Percentiles rank a stretch among this genome's conserved stretches.
phyloP scores from a whole-genome alignment of 371 early-diverging fungal species.

The Parasitella parasitica region DNA sequence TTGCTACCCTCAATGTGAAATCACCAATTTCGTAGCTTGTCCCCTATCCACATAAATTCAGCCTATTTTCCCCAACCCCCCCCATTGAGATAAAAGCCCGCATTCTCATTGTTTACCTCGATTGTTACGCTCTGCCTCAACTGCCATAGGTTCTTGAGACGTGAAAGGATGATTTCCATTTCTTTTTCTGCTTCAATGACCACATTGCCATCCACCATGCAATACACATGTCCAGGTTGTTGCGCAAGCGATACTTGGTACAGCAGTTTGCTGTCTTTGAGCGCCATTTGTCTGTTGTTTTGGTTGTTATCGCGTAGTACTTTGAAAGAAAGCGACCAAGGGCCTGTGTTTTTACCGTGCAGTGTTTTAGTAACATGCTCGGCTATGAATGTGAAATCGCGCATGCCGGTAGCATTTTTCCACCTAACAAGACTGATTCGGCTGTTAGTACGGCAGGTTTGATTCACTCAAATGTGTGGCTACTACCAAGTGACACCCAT shows the following conservation, averaged over 20 bases:
- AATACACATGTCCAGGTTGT: conserved; percentile 48
- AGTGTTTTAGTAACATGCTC: conserved; percentile 51
- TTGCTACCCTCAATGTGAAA: conserved; percentile 52
- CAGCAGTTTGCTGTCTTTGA: conserved; percentile 39
- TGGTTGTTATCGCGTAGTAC: conserved; percentile 45
- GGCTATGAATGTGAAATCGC: conserved; percentile 45
- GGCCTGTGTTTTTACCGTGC: conserved; percentile 51
- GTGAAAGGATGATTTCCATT: conserved; percentile 43
- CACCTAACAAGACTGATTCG: conserved; percentile 45
- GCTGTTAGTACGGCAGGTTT: neutral
- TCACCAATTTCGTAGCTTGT: conserved; percentile 54
- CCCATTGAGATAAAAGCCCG: neutral
- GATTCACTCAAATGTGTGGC: neutral
- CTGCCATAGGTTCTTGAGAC: conserved; percentile 53
- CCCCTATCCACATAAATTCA: conserved; percentile 24
- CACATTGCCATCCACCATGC: conserved; percentile 57
- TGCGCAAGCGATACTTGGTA: conserved; percentile 51
- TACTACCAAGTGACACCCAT: conserved; percentile 43
- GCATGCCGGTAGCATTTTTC: conserved; percentile 58
- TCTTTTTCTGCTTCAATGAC: conserved; percentile 55
- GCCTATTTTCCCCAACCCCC: neutral
- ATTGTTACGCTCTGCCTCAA: conserved; percentile 46
- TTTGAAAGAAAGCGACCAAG: conserved; percentile 49
- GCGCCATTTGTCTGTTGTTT: conserved; percentile 16
- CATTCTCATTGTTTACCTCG: conserved; percentile 28